Base-by-base conservation (phyloP, 2,329 filamentous ascomycete species). In the Aspergillus intermedius region DNA sequence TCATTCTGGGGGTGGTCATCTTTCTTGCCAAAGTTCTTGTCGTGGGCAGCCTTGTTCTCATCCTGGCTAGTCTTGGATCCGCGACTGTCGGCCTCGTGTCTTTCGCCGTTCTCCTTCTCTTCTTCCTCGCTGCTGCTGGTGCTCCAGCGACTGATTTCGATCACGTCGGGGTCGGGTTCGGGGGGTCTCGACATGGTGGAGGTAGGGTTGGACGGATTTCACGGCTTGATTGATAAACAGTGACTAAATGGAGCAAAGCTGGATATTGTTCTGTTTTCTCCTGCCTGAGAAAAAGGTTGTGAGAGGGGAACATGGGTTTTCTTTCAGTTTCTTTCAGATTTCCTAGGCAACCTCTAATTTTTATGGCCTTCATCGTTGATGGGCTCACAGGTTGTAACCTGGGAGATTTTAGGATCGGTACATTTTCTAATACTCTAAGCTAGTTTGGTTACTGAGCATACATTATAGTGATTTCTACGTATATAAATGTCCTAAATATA, bases 1-100 rank as follows among this genome's bases (percentile, higher is more conserved):
- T 32, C 59, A 52, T 15, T 52, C 49, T 32, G 50, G 54, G 30
- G 44, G 49, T 41, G 45, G 48, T 25, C 22, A 21, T 53, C 49
- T 35, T 22, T 41, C 32, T 34, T 22, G 43, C 32, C 41, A 21
- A 25, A 19, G 5, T 21, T 45, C 15, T 43, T 28, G 22, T 43
- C 40, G n/a, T 49, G 35, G 12, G 42, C 23, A 17, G 8, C 1
- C 3, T 2, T 7, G 5, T 12, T 42, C 5, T 13, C 13, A 10
- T 23, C 12, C 39, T 41, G 15, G 17, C 39, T 41, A 21, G 39
- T 22, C 15, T 41, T 41, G 34, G 34, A n/a, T 35, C 8, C 15
- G n/a, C 5, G n/a, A 17, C 15, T 35, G 34, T n/a, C 17, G n/a
- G 3, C 34, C n/a, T 17, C 17, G n/a, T 37, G n/a, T n/a, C 17